phyloP scores from a whole-genome alignment of 129 eudicot genomes.

The Helianthus annuus region DNA sequence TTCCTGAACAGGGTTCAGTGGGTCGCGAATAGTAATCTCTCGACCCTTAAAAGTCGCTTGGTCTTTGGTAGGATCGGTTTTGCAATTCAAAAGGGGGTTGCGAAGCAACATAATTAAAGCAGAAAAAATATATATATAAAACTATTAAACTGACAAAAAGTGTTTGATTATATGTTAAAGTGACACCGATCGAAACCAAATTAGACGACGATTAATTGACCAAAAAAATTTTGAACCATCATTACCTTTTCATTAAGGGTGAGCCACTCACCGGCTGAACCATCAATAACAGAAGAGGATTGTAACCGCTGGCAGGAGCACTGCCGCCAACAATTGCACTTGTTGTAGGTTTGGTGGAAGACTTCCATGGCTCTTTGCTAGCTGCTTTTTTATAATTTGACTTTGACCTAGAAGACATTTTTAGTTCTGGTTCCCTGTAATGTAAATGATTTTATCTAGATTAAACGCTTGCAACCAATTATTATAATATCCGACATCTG shows the following conservation, averaged over 20 bases:
- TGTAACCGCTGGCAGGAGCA: constrained; percentile 67
- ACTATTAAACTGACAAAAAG: no score
- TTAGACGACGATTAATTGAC: no score
- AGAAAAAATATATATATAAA: no score
- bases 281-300: constrained; percentile 64
- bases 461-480: constrained; percentile 2
- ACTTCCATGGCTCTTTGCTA: constrained; percentile 56
- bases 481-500: background rate
- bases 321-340: constrained; percentile 29
- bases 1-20: no score
- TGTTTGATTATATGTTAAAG: no score
- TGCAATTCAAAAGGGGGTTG: no score
- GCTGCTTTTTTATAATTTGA: constrained; percentile 67
- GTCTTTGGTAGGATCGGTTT: no score
- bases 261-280: constrained; percentile 71
- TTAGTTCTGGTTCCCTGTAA: constrained; percentile 30
- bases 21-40: no score
- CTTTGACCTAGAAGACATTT: constrained; percentile 56
- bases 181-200: no score
- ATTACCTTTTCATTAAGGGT: constrained; percentile 67
- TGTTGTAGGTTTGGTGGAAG: constrained; percentile 51
- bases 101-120: no score
- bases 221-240: background rate
- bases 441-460: background rate
- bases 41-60: no score